Evolutionary conservation across 441 rosid genomes (phyloP).

Genomic region (Rhodomyrtus psidioides): DNA sequence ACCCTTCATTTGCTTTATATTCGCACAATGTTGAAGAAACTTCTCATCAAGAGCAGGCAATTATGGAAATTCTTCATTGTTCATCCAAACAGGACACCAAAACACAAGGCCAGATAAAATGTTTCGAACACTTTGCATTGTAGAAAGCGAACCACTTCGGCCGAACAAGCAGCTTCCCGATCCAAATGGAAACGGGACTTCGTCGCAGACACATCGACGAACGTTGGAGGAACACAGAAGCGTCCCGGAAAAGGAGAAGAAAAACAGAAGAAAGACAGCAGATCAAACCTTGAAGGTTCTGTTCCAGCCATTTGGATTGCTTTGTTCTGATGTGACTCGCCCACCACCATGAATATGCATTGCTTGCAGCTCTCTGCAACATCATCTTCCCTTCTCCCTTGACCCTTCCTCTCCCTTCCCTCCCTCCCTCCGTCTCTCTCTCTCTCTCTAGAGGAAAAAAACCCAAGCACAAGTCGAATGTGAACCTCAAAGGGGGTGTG

Average conservation of each 20-base stretch:
- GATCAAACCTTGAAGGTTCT: constrained; percentile 12
- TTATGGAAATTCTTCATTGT: background rate
- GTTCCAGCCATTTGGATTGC: constrained; percentile 18
- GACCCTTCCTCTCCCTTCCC: background rate
- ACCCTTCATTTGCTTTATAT: background rate
- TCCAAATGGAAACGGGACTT: background rate
- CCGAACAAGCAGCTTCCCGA: background rate
- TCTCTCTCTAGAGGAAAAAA: background rate
- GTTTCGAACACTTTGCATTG: background rate
- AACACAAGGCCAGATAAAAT: background rate
- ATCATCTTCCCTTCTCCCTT: background rate
- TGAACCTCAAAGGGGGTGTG: background rate
- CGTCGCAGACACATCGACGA: background rate
- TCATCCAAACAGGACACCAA: background rate
- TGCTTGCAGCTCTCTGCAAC: constrained; percentile 16
- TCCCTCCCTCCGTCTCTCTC: background rate
- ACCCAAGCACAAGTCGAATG: background rate
- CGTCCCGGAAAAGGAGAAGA: background rate
- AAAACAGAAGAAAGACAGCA: background rate
- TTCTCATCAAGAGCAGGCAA: background rate
- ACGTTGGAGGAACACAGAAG: background rate
- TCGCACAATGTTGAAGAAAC: background rate
- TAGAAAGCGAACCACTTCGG: background rate
- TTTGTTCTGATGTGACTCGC: constrained; percentile 15
- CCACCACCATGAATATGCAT: constrained; percentile 20